Evolutionary conservation across 257 asterid genomes (phyloP).

Genomic region (Solanum tacnaense): DNA sequence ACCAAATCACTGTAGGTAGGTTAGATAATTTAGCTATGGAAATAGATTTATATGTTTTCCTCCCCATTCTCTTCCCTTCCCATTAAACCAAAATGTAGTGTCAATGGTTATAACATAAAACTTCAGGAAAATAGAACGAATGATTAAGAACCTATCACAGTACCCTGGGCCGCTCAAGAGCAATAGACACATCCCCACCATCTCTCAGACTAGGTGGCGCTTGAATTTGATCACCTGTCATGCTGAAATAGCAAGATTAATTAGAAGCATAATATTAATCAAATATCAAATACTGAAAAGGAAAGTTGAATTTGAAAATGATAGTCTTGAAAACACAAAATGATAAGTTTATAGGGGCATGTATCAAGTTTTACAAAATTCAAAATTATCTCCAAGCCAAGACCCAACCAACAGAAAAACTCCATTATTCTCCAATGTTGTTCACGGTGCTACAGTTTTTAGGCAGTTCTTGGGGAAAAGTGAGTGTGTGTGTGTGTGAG

Average conservation of each 20-base stretch:
- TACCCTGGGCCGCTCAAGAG: conserved; percentile 73
- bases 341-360: not conserved
- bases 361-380: not conserved
- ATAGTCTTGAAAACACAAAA: not conserved
- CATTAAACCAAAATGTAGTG: not conserved
- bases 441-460: not conserved
- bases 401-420: not conserved
- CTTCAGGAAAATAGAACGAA: not conserved
- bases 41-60: not conserved
- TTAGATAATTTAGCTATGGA: not conserved
- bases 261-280: not conserved
- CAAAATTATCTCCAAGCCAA: not conserved
- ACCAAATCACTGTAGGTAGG: not conserved
- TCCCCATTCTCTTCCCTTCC: not conserved
- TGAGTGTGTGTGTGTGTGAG: not conserved
- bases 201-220: conserved; percentile 86
- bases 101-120: not conserved
- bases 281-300: not conserved
- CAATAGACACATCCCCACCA: conserved; percentile 58
- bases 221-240: conserved; percentile 86
- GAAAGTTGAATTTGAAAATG: not conserved
- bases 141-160: not conserved
- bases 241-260: conserved; percentile 46
- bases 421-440: not conserved
- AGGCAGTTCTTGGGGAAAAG: not conserved